These are phyloP conservation scores for Psilocybe sp. DNA, from an alignment of 768 basidiomycete genomes.

Conservation along the genomic window DNA sequence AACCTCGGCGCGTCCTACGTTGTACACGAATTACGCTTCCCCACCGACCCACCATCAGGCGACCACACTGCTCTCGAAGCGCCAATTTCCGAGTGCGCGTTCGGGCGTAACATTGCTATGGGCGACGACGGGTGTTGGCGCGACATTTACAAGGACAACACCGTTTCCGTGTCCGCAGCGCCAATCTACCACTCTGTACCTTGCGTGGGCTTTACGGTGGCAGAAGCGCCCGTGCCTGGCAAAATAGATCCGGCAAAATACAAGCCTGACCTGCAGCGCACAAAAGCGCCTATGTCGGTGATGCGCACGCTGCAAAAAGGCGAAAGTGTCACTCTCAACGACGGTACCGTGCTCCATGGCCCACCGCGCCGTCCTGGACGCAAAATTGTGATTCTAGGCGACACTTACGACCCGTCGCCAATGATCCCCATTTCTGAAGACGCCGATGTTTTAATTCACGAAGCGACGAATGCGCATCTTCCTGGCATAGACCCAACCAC, in stretches of 20 bases:
- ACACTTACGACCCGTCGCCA: slow-evolving; percentile 78
- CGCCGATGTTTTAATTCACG: slow-evolving; percentile 78
- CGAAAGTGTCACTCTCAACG: slow-evolving; percentile 57
- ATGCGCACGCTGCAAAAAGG: slow-evolving; percentile 69
- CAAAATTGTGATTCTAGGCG: slow-evolving; percentile 80
- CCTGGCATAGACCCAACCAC: slow-evolving; percentile 59
- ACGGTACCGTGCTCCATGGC: slow-evolving; percentile 71
- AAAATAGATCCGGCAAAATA: slow-evolving; percentile 71
- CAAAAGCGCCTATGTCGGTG: slow-evolving; percentile 63
- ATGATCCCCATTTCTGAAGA: slow-evolving; percentile 58
- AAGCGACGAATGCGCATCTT: slow-evolving; percentile 86
- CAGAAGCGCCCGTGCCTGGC: slow-evolving; percentile 70
- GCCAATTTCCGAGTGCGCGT: slow-evolving; percentile 51
- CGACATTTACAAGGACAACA: slow-evolving; percentile 54
- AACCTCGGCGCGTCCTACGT: slow-evolving; percentile 65
- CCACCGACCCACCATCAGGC: slow-evolving; percentile 52
- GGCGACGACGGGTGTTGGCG: slow-evolving; percentile 56
- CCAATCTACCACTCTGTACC: slow-evolving; percentile 80
- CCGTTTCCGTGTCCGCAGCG: slow-evolving; percentile 67
- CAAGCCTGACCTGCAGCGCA: slow-evolving; percentile 65
- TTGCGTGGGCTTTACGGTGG: slow-evolving; percentile 76
- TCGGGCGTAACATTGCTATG: slow-evolving; percentile 63
- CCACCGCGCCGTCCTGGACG: slow-evolving; percentile 65
- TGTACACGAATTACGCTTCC: slow-evolving; percentile 78
- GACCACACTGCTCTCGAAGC: slow-evolving; percentile 46